Conservation (phyloP, 257 asterid genomes). For the Galeopsis tetrahit region DNA sequence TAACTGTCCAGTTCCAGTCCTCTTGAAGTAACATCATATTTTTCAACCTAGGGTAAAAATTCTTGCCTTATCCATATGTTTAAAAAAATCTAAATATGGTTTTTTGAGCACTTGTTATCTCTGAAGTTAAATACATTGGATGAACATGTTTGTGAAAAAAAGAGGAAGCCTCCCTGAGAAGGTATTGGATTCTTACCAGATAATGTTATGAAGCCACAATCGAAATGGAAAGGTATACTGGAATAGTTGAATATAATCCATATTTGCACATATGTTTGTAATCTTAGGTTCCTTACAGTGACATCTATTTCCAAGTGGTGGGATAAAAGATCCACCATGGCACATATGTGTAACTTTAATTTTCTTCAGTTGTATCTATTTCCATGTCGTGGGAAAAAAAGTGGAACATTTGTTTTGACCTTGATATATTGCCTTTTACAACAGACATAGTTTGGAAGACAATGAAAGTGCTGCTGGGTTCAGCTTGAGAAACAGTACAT, state of each 20-base stretch:
- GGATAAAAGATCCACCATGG: neutral
- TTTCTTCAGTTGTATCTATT: neutral
- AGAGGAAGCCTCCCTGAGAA: neutral
- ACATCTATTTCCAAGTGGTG: neutral
- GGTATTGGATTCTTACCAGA: neutral
- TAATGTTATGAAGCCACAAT: conserved; percentile 3
- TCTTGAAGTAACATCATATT: neutral
- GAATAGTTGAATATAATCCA: neutral
- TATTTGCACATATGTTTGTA: neutral
- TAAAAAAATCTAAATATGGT: neutral
- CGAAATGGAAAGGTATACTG: neutral
- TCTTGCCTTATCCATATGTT: neutral
- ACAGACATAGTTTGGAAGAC: neutral
- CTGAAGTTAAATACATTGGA: neutral
- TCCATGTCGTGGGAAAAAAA: neutral
- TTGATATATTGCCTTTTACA: neutral
- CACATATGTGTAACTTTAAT: neutral
- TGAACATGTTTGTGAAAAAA: neutral
- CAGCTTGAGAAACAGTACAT: neutral
- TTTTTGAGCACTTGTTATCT: neutral
- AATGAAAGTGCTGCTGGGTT: conserved; percentile 1
- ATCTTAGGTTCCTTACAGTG: neutral
- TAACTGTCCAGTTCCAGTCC: neutral
- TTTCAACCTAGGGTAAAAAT: neutral
- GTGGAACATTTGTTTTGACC: neutral